Base-by-base conservation (phyloP, 331 rosid genomes). In the Rhamnella rubrinervis region DNA sequence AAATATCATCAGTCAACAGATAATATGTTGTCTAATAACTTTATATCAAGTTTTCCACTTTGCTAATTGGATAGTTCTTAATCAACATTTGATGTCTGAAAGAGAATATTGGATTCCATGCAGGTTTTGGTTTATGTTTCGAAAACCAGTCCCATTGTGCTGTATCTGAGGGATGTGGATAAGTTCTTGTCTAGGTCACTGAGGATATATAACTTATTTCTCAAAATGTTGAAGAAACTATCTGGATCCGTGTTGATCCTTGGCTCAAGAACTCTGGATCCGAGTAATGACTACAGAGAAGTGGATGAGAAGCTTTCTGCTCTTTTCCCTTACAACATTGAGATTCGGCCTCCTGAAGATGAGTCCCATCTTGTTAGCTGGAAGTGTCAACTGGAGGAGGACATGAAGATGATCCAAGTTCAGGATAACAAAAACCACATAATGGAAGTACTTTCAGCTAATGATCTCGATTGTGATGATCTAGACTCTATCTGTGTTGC, bases 401-500 rank as follows among this genome's bases (percentile, higher is more conserved):
- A 95, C 80, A 83, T 87, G 97, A 95, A 78, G 77, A 91, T 65
- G 93, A 89, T 95, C 76, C 91, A 89, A 81, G 89, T 84, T 68
- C 91, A 87, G 85, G 99, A 95, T 81, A 95, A 91, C 87, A 83
- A 76, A 81, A 95, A 89, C 71, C 99, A 95, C 77, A 91, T 95
- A 63, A 78, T 75, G 77, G 99, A 95, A 82, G 96, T 91, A 59
- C 99, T 95, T 68, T 86, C 93, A 19, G 81, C 96, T 9, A 95
- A 86, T 65, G 97, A 95, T 81, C 96, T 95, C 11, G 96, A 89
- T 55, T 91, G 99, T 57, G 96, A 91, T 53, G 99, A 95, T 76
- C 82, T 95, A 61, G 92, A 87, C 56, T 84, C 86, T 3, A 86
- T 89, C 71, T 89, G 99, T 69, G 71, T 91, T 63, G 85, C 73